Evolutionary conservation across 1,284 basidiomycete species (phyloP).

Genomic region (Cystobasidium pallidum): DNA sequence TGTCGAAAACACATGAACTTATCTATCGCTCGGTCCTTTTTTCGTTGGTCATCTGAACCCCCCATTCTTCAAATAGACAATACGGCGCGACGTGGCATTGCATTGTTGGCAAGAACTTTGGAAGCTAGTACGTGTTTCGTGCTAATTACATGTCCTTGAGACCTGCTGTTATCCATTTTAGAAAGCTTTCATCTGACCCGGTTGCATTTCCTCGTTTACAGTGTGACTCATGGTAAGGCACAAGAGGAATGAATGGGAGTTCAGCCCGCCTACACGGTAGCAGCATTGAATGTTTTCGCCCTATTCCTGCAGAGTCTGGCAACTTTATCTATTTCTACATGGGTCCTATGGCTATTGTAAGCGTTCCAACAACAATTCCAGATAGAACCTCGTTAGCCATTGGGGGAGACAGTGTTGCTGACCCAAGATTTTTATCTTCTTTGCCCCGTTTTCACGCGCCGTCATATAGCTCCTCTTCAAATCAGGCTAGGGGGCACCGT

Average conservation of each 20-base stretch:
- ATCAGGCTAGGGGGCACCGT: conserved; percentile 22
- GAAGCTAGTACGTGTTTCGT: conserved; percentile 22
- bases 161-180: background rate
- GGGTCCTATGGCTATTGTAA: conserved; percentile 39
- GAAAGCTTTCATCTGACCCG: background rate
- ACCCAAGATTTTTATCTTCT: too few relatives aligned
- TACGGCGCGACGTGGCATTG: conserved; percentile 45
- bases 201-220: conserved; percentile 5
- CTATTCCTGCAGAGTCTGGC: conserved; percentile 30
- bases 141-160: background rate
- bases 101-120: conserved; percentile 45
- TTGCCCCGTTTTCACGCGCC: background rate
- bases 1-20: too few relatives aligned
- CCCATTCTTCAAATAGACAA: too few relatives aligned
- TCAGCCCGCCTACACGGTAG: too few relatives aligned
- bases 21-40: too few relatives aligned
- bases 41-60: too few relatives aligned
- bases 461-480: conserved; percentile 42
- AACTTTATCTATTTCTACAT: conserved; percentile 43
- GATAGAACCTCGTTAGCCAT: too few relatives aligned
- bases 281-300: too few relatives aligned
- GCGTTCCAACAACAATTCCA: background rate
- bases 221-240: conserved; percentile 40
- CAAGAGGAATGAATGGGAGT: too few relatives aligned
- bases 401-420: too few relatives aligned